phyloP scores from a whole-genome alignment of 768 basidiomycete genomes.

The Serendipita sp. region DNA sequence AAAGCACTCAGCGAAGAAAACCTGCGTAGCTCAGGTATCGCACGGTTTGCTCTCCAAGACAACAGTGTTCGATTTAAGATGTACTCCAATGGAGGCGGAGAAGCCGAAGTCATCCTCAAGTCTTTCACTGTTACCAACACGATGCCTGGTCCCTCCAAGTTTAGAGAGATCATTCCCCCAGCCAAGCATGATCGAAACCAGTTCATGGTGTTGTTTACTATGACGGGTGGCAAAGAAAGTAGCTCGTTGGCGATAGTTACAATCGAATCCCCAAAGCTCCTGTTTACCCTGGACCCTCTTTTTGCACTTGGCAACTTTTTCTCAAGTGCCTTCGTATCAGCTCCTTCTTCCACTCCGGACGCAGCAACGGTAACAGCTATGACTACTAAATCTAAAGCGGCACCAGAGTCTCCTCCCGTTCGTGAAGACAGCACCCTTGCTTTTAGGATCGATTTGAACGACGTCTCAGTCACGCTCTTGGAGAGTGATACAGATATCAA shows the following conservation, averaged over 20 bases:
- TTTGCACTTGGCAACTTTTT: slow-evolving; percentile 82
- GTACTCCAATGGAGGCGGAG: slow-evolving; percentile 66
- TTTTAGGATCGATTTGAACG: slow-evolving; percentile 77
- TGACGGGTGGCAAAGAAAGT: slow-evolving; percentile 38
- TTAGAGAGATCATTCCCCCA: slow-evolving; percentile 90
- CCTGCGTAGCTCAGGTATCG: slow-evolving; percentile 66
- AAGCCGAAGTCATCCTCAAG: slow-evolving; percentile 74
- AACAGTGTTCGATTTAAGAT: slow-evolving; percentile 66
- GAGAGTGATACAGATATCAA: slow-evolving; percentile 65
- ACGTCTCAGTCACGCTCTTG: slow-evolving; percentile 74
- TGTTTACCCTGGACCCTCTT: slow-evolving; percentile 84
- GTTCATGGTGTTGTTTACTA: slow-evolving; percentile 83
- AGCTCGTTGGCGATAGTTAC: slow-evolving; percentile 67
- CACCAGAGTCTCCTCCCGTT: neutral
- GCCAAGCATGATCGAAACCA: slow-evolving; percentile 78
- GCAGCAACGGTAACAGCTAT: neutral
- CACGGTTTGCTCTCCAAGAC: slow-evolving; percentile 66
- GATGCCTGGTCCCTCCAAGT: slow-evolving; percentile 60
- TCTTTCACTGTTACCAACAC: slow-evolving; percentile 89
- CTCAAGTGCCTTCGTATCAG: slow-evolving; percentile 32
- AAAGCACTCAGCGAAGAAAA: slow-evolving; percentile 38
- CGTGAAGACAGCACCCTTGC: slow-evolving; percentile 20
- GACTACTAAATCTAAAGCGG: neutral
- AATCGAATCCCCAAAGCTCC: slow-evolving; percentile 81
- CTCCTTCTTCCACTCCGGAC: slow-evolving; percentile 11